phyloP scores from a whole-genome alignment of 768 basidiomycete genomes.

The Paxillus ammoniavirescens region DNA sequence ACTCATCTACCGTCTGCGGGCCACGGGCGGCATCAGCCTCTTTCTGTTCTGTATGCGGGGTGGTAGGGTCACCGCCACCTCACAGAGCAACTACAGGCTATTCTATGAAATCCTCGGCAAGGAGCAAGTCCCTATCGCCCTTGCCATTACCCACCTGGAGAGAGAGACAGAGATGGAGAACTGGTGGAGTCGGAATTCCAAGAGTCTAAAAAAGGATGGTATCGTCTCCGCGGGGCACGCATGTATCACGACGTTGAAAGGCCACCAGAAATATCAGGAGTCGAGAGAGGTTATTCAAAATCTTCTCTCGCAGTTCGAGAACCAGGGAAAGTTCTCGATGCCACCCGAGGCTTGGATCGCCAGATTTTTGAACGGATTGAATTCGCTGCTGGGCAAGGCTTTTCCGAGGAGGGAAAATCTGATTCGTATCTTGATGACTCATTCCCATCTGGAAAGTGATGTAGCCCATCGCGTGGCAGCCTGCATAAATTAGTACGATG shows the following conservation, averaged over 20 bases:
- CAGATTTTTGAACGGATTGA: slow-evolving; percentile 19
- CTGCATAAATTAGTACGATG: slow-evolving; percentile 40
- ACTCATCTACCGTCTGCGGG: slow-evolving; percentile 30
- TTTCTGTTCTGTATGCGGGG: slow-evolving; percentile 35
- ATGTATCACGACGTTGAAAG: slow-evolving; percentile 27
- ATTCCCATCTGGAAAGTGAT: slow-evolving; percentile 21
- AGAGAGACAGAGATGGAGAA: slow-evolving; percentile 28
- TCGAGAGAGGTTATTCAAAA: slow-evolving; percentile 21
- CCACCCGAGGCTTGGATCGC: slow-evolving; percentile 21
- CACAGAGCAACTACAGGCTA: slow-evolving; percentile 31
- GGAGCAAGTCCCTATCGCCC: slow-evolving; percentile 35
- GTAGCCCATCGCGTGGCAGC: slow-evolving; percentile 24
- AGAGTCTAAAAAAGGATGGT: slow-evolving; percentile 14
- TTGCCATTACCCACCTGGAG: slow-evolving; percentile 41
- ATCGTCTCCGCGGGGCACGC: slow-evolving; percentile 25
- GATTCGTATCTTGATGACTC: slow-evolving; percentile 21
- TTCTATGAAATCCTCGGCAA: slow-evolving; percentile 41
- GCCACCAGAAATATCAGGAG: slow-evolving; percentile 18
- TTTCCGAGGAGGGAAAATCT: slow-evolving; percentile 21
- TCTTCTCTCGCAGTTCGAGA: slow-evolving; percentile 19
- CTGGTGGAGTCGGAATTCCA: slow-evolving; percentile 31
- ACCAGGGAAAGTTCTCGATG: slow-evolving; percentile 26
- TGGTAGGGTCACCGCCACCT: slow-evolving; percentile 25
- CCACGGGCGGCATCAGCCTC: slow-evolving; percentile 28
- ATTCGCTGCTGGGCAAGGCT: slow-evolving; percentile 10